Conservation (phyloP, 345 rosid genomes). For the Dimocarpus longan region DNA sequence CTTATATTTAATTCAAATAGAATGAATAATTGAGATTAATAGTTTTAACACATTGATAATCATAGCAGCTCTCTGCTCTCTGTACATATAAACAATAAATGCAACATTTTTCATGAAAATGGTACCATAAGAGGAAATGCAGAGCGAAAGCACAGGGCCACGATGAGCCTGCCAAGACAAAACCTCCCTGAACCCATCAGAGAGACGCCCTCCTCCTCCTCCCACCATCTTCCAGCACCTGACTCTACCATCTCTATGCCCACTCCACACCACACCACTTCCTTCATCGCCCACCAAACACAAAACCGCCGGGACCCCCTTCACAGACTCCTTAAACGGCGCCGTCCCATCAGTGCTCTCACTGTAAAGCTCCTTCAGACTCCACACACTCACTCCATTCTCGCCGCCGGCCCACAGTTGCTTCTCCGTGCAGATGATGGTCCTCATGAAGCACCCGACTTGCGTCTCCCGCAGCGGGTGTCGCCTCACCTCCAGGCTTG, state of each 20-base stretch:
- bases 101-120: not conserved
- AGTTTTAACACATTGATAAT: no score
- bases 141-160: constrained; percentile 74
- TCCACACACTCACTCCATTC: constrained; percentile 74
- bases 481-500: constrained; percentile 79
- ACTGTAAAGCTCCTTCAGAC: constrained; percentile 54
- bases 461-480: constrained; percentile 89
- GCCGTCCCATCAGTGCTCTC: constrained; percentile 63
- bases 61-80: no score
- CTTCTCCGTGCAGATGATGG: constrained; percentile 62
- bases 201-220: not conserved
- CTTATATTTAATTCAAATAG: no score
- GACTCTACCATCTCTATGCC: constrained; percentile 88
- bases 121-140: constrained; percentile 67
- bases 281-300: constrained; percentile 82
- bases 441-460: constrained; percentile 64
- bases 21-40: no score
- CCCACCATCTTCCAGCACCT: constrained; percentile 68
- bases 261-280: constrained; percentile 74
- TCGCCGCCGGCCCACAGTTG: constrained; percentile 90
- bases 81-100: no score
- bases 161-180: constrained; percentile 93
- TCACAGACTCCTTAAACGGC: constrained; percentile 65
- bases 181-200: constrained; percentile 53
- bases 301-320: constrained; percentile 50